These are phyloP conservation scores for Aspergillus affinis DNA, from an alignment of 495 filamentous ascomycete species.

Conservation along the genomic window DNA sequence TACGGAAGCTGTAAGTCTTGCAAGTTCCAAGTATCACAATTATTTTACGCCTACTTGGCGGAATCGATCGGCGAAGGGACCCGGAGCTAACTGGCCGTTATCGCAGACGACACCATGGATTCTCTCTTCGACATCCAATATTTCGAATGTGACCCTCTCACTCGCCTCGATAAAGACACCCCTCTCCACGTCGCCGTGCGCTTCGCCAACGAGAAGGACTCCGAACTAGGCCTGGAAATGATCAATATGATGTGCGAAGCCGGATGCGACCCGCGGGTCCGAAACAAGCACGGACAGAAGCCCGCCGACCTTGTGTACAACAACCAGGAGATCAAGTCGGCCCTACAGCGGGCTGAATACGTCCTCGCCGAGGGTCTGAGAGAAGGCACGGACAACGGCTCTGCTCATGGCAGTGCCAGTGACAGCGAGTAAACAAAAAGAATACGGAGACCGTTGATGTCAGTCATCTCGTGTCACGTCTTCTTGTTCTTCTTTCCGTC, in stretches of 20 bases:
- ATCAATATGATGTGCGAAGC: slow-evolving; percentile 93
- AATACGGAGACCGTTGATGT: not conserved
- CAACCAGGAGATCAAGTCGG: slow-evolving; percentile 63
- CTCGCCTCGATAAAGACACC: slow-evolving; percentile 79
- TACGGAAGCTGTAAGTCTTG: slow-evolving; percentile 76
- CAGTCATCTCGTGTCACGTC: not conserved
- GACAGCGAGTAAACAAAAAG: slow-evolving; percentile 38
- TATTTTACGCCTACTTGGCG: not conserved
- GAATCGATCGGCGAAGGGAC: not conserved
- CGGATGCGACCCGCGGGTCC: slow-evolving; percentile 68
- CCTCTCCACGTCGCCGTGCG: slow-evolving; percentile 86
- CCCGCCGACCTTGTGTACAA: slow-evolving; percentile 45
- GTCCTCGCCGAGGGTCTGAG: slow-evolving; percentile 47
- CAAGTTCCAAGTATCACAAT: no score
- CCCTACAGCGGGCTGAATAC: slow-evolving; percentile 79
- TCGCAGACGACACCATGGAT: slow-evolving; percentile 83
- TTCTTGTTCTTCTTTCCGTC: slow-evolving; percentile 8
- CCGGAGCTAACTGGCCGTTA: not conserved
- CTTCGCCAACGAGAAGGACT: slow-evolving; percentile 72
- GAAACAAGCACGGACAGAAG: slow-evolving; percentile 49
- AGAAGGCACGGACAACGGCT: slow-evolving; percentile 31
- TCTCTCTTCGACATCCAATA: slow-evolving; percentile 87
- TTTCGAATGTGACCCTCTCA: slow-evolving; percentile 90
- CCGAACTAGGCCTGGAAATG: slow-evolving; percentile 64
- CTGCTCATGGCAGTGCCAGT: slow-evolving; percentile 37